A percentile compares a stretch with the other conserved stretches of the same genome.
Evolutionary conservation across 208 protist species (phyloP).

Genomic region (Naegleria gruberi): DNA sequence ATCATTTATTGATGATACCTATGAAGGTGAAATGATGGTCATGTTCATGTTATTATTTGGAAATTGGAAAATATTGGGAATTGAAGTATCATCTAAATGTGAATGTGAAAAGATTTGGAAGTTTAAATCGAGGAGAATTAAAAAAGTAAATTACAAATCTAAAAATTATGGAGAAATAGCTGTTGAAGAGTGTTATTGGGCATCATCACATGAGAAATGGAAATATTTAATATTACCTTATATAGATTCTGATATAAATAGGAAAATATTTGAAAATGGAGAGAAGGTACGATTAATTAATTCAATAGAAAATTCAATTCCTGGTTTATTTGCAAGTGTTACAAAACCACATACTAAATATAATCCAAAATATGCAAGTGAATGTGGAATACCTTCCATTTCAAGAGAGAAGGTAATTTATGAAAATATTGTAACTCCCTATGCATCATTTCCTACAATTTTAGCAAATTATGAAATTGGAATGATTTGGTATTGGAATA

Average conservation of each 20-base stretch:
- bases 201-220: slow-evolving; percentile 45
- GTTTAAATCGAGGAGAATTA: slow-evolving; percentile 31
- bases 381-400: slow-evolving; percentile 39
- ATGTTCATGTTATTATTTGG: slow-evolving; percentile 39
- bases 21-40: slow-evolving; percentile 42
- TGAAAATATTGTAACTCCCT: slow-evolving; percentile 39
- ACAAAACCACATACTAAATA: background rate
- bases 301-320: slow-evolving; percentile 30
- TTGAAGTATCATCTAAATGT: background rate
- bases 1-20: slow-evolving; percentile 42
- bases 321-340: slow-evolving; percentile 34
- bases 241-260: slow-evolving; percentile 33
- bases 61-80: background rate
- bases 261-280: slow-evolving; percentile 41
- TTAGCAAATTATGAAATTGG: slow-evolving; percentile 29
- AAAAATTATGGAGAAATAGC: slow-evolving; percentile 28
- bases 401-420: slow-evolving; percentile 27
- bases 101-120: slow-evolving; percentile 41
- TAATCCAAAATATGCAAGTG: slow-evolving; percentile 15
- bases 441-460: slow-evolving; percentile 40
- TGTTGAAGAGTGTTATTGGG: slow-evolving; percentile 43
- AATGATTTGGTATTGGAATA: slow-evolving; percentile 40
- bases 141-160: slow-evolving; percentile 22
- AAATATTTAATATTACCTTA: slow-evolving; percentile 48
- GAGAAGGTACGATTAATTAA: slow-evolving; percentile 38